A percentile compares a stretch with the other conserved stretches of the same genome.
Conservation (phyloP, 352 stramenopile genomes). For the Globisporangium orthogonon region DNA sequence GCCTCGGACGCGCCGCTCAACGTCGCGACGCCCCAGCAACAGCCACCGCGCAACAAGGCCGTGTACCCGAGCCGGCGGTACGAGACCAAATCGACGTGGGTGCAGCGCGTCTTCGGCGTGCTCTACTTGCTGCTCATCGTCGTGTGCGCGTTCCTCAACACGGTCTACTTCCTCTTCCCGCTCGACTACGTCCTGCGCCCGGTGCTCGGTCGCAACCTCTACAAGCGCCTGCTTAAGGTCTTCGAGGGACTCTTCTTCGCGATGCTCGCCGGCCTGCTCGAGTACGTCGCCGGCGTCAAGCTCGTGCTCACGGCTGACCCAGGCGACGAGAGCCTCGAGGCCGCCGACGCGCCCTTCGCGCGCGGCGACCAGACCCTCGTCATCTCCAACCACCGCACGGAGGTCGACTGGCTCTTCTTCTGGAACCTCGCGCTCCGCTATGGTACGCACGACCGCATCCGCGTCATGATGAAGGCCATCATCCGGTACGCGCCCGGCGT, state of each 20-base stretch:
- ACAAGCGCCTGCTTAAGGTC: slow-evolving; percentile 24
- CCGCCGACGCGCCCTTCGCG: slow-evolving; percentile 24
- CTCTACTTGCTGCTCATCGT: slow-evolving; percentile 46
- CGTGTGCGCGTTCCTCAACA: slow-evolving; percentile 44
- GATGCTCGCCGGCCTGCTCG: slow-evolving; percentile 52
- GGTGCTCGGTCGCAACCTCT: slow-evolving; percentile 18
- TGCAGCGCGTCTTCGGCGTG: slow-evolving; percentile 32
- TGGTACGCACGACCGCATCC: slow-evolving; percentile 58
- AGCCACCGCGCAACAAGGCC: slow-evolving; percentile 20
- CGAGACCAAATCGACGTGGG: slow-evolving; percentile 33
- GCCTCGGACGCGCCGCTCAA: slow-evolving; percentile 12
- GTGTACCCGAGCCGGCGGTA: slow-evolving; percentile 40
- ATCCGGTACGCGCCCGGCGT: slow-evolving; percentile 55
- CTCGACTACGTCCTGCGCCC: slow-evolving; percentile 37
- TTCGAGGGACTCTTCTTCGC: slow-evolving; percentile 51
- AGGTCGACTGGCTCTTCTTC: slow-evolving; percentile 83
- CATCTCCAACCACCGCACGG: slow-evolving; percentile 73
- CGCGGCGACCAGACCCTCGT: slow-evolving; percentile 43
- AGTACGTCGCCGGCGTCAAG: slow-evolving; percentile 47
- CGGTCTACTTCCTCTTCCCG: slow-evolving; percentile 55
- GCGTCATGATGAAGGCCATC: slow-evolving; percentile 73
- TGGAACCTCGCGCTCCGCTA: slow-evolving; percentile 69
- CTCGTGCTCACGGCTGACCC: slow-evolving; percentile 50
- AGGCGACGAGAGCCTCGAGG: slow-evolving; percentile 19
- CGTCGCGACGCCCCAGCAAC: slow-evolving; percentile 10